Conservation (phyloP, 192 early-diverging fungal species). For the Mortierella alpina region DNA sequence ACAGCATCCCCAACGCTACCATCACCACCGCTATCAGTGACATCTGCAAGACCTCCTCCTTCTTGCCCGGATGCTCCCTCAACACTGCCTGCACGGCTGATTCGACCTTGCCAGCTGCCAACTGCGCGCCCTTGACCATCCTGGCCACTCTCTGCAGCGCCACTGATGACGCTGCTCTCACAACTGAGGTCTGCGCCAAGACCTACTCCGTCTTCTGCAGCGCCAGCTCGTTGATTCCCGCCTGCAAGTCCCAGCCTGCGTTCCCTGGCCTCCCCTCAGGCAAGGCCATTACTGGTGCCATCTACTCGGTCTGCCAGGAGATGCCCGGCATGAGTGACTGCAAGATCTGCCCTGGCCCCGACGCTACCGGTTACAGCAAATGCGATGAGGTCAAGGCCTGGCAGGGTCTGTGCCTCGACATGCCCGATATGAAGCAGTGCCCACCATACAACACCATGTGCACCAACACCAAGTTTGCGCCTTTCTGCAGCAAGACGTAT, state of each 20-base stretch:
- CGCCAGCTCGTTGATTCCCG: slow-evolving; percentile 32
- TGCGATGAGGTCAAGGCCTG: slow-evolving; percentile 47
- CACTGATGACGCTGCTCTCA: slow-evolving; percentile 28
- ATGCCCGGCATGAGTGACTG: slow-evolving; percentile 45
- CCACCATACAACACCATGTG: slow-evolving; percentile 48
- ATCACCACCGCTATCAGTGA: slow-evolving; percentile 27
- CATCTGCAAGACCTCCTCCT: slow-evolving; percentile 39
- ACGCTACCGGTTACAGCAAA: slow-evolving; percentile 45
- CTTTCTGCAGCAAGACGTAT: slow-evolving; percentile 29
- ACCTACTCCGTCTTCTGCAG: slow-evolving; percentile 34
- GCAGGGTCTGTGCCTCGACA: slow-evolving; percentile 46
- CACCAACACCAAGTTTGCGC: slow-evolving; percentile 36
- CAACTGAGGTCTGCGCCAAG: slow-evolving; percentile 29
- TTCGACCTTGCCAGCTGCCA: slow-evolving; percentile 11
- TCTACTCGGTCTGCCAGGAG: slow-evolving; percentile 52
- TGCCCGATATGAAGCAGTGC: slow-evolving; percentile 51
- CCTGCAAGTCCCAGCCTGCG: slow-evolving; percentile 37
- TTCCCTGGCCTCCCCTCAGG: slow-evolving; percentile 50
- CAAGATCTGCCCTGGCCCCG: slow-evolving; percentile 51
- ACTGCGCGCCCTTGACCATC: slow-evolving; percentile 40
- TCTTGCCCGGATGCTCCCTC: slow-evolving; percentile 54
- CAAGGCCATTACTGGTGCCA: slow-evolving; percentile 34
- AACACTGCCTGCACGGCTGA: slow-evolving; percentile 42
- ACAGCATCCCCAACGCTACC: slow-evolving; percentile 23
- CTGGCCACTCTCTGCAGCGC: slow-evolving; percentile 46